phyloP scores from a whole-genome alignment of 345 rosid genomes.

The Sisymbrium altissimum region DNA sequence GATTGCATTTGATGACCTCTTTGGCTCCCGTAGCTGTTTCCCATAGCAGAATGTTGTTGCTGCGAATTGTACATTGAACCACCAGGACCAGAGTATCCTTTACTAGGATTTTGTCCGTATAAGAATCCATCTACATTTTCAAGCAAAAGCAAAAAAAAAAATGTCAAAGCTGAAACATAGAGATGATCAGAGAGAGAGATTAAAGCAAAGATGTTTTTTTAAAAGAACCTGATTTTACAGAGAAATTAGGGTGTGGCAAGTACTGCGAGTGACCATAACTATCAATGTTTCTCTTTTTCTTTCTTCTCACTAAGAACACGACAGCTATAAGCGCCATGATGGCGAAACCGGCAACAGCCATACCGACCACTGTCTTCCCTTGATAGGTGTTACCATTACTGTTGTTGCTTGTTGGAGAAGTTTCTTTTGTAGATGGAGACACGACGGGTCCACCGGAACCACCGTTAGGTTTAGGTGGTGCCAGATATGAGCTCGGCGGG shows the following conservation, averaged over 20 bases:
- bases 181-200: not conserved
- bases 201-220: not conserved
- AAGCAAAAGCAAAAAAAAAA: not conserved
- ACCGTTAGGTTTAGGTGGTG: slow-evolving; percentile 8
- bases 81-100: slow-evolving; percentile 36
- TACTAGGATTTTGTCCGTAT: slow-evolving; percentile 40
- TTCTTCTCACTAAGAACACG: slow-evolving; percentile 38
- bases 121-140: slow-evolving; percentile 47
- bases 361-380: slow-evolving; percentile 32
- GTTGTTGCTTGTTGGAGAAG: slow-evolving; percentile 3
- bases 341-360: slow-evolving; percentile 42
- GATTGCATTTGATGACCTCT: slow-evolving; percentile 27
- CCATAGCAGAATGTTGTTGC: slow-evolving; percentile 31
- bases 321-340: slow-evolving; percentile 49
- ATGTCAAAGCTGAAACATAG: not conserved
- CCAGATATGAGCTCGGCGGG: slow-evolving; percentile 1
- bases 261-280: slow-evolving; percentile 31
- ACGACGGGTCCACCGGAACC: slow-evolving; percentile 10
- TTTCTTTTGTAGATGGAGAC: slow-evolving; percentile 19
- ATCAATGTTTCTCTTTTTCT: slow-evolving; percentile 39
- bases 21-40: slow-evolving; percentile 50
- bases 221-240: slow-evolving; percentile 50
- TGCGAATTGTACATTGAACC: slow-evolving; percentile 43
- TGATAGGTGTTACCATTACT: not conserved
- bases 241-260: slow-evolving; percentile 48